These are phyloP conservation scores for Zygotorulaspora danielsina DNA, from an alignment of 805 yeast species.

Conservation along the genomic window DNA sequence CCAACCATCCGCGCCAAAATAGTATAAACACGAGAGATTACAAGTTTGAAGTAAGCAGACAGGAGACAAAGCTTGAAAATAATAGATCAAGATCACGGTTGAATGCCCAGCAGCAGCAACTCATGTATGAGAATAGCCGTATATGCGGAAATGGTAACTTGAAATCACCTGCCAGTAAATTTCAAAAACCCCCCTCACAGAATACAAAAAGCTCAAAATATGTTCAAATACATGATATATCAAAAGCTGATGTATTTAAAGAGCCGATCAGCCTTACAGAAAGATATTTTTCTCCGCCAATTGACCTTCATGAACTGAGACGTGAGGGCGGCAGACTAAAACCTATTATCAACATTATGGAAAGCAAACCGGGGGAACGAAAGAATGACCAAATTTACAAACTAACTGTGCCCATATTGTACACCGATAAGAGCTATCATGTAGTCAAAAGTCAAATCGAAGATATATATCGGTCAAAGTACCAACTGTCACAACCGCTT, in stretches of 20 bases:
- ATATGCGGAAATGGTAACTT: neutral
- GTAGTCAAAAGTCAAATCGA: slow-evolving; percentile 13
- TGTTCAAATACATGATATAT: slow-evolving; percentile 7
- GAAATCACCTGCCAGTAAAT: slow-evolving; percentile 3
- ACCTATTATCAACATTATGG: slow-evolving; percentile 16
- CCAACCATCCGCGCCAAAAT: too few species aligned
- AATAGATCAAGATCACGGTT: neutral
- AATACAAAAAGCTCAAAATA: slow-evolving; percentile 5
- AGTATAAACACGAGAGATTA: neutral
- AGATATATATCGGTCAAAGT: slow-evolving; percentile 7
- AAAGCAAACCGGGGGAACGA: slow-evolving; percentile 5
- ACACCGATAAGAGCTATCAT: slow-evolving; percentile 4
- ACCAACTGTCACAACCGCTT: slow-evolving; percentile 17
- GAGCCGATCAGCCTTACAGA: slow-evolving; percentile 4
- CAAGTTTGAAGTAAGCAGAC: neutral
- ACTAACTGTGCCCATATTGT: slow-evolving; percentile 13
- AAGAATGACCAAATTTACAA: slow-evolving; percentile 12
- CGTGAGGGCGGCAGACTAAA: slow-evolving; percentile 12
- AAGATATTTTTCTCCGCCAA: slow-evolving; percentile 13
- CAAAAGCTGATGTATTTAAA: neutral
- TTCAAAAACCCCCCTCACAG: neutral
- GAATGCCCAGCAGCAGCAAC: neutral
- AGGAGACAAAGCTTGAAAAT: neutral
- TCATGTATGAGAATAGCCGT: neutral
- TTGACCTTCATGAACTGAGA: slow-evolving; percentile 12